These are phyloP conservation scores for Mrakia blollopis DNA, from an alignment of 768 basidiomycete species.

Conservation along the genomic window DNA sequence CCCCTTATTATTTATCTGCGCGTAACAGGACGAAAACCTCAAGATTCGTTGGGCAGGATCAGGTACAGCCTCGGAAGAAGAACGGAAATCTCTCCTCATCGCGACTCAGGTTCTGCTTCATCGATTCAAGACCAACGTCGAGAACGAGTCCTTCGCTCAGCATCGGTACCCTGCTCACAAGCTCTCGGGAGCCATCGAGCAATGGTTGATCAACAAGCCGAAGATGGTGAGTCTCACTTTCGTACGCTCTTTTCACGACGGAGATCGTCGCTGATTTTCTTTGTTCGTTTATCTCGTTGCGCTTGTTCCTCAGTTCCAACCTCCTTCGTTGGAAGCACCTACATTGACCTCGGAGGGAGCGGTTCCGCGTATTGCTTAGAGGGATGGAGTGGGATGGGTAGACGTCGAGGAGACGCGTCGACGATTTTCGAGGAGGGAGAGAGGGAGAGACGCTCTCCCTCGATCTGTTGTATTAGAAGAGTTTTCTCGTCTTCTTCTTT, in stretches of 20 bases:
- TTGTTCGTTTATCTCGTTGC: too few species aligned
- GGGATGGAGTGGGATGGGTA: too few species aligned
- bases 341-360: too few species aligned
- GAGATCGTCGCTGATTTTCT: too few species aligned
- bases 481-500: too few species aligned
- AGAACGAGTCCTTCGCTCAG: neutral
- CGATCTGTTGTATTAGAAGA: too few species aligned
- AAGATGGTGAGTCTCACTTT: slow-evolving; percentile 50
- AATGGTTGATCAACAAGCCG: neutral
- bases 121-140: slow-evolving; percentile 17
- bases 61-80: slow-evolving; percentile 5
- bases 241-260: neutral
- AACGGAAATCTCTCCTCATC: slow-evolving; percentile 19
- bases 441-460: too few species aligned
- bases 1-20: neutral
- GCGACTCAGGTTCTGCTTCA: slow-evolving; percentile 11
- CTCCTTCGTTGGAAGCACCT: too few species aligned
- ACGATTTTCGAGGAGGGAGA: too few species aligned
- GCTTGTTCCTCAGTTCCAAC: too few species aligned
- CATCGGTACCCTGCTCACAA: neutral
- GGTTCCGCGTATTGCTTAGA: too few species aligned
- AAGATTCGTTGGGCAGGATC: slow-evolving; percentile 30
- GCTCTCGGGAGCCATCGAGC: neutral
- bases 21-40: slow-evolving; percentile 22
- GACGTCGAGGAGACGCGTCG: too few species aligned